Conservation (phyloP, 2,329 filamentous ascomycete species). For the Claviceps spartinae region DNA sequence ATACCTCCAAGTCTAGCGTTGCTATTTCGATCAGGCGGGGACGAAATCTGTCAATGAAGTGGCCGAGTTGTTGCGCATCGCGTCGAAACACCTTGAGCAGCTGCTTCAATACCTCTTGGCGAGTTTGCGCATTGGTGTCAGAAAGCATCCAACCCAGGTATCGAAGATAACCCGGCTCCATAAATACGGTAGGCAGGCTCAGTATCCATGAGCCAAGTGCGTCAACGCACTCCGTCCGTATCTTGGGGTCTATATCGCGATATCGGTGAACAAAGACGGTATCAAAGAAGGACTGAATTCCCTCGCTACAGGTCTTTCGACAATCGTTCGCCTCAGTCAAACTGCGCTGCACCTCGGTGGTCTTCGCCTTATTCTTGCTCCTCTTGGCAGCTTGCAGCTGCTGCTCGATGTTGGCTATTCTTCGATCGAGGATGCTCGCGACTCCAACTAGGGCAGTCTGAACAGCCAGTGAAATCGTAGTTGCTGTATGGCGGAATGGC, state of each 20-base stretch:
- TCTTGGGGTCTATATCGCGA: conserved; percentile 80
- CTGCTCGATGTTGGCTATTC: conserved; percentile 62
- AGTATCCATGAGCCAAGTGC: conserved; percentile 83
- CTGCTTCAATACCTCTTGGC: conserved; percentile 78
- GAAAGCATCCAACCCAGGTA: conserved; percentile 95
- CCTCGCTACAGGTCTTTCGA: conserved; percentile 53
- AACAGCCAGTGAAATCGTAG: conserved; percentile 68
- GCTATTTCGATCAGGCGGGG: conserved; percentile 85
- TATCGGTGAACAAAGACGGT: conserved; percentile 92
- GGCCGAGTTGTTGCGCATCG: conserved; percentile 69
- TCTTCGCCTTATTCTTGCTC: conserved; percentile 63
- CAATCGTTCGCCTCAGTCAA: conserved; percentile 57
- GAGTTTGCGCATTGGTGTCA: conserved; percentile 58
- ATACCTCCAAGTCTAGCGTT: conserved; percentile 66
- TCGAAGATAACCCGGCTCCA: conserved; percentile 78
- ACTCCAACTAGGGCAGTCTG: conserved; percentile 65
- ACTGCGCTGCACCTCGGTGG: conserved; percentile 58
- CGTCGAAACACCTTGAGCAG: conserved; percentile 67
- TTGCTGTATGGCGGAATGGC: conserved; percentile 88
- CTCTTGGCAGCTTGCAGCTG: conserved; percentile 65
- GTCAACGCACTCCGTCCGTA: conserved; percentile 76
- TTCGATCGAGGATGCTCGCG: conserved; percentile 55
- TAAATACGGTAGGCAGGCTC: conserved; percentile 72
- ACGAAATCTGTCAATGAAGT: conserved; percentile 88
- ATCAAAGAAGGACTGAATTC: conserved; percentile 78